Evolutionary conservation across 495 filamentous ascomycete genomes (phyloP), one percentile per base, ranked within the genome.

Genomic region (Talaromyces nanjingensis): DNA sequence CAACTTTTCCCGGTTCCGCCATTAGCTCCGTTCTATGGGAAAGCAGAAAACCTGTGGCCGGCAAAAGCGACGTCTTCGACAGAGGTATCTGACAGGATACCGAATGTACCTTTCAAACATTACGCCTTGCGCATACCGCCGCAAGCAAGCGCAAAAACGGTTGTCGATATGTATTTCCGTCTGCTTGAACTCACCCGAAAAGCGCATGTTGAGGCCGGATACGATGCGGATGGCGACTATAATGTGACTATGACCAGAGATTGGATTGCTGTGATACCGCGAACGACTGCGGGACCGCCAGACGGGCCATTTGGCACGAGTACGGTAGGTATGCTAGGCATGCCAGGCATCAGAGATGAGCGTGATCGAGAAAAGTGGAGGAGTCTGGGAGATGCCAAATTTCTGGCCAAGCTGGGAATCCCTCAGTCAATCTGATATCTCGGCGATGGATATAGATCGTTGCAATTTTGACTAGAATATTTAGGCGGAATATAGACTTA

Each of bases 1-100:
- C 69, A 72, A 45, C 57, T 69, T 12, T 67, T 72, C 25, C 69
- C 70, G 2, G 37, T 53, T 47, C 69, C 60, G 9, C 59, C 60
- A 6, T 63, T 63, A 11, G 60, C 42, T 7, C 60, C 60, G n/a
- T 62, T 62, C 18, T 54, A 33, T 20, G 60, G 60, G 8, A 45
- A 49, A 39, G 59, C 53, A 14, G 22, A 64, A 5, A 45, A 39
- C 22, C 11, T 64, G 25, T 64, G 53, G 53, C 62, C 62, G 1
- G n/a, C 63, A 63, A 55, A 55, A 47, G 47, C 65, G 34, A 59
- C 58, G 33, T 54, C 66, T 59, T 29, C 64, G 3, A 7, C 42
- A 27, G 60, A 68, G 18, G 37, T 68, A 3, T 52, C 52, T 5
- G 42, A 37, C 22, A 31, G 24, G 16, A 67, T 67, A 29, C 24